A percentile compares a stretch with the other conserved stretches of the same genome.
Conservation (phyloP, 441 rosid species). For the Francoa sonchifolia region DNA sequence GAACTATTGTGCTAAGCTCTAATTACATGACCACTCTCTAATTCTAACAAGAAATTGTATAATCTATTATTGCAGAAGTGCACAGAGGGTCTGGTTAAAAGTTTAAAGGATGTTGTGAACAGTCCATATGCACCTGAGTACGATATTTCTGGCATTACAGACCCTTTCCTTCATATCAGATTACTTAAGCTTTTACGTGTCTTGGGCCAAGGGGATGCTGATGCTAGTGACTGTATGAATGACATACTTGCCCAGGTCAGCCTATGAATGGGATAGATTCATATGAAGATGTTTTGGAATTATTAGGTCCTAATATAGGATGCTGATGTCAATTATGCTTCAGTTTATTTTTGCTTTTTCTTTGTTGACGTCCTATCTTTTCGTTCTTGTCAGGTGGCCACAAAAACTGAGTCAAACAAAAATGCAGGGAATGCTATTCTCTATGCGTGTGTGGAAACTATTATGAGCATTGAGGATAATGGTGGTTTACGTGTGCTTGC, state of each 20-base stretch:
- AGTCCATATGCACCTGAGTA: constrained; percentile 97
- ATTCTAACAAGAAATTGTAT: constrained; percentile 14
- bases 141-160: constrained; percentile 93
- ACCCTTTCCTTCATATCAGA: constrained; percentile 94
- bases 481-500: constrained; percentile 98
- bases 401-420: constrained; percentile 95
- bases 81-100: constrained; percentile 75
- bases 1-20: constrained; percentile 5
- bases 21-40: constrained; percentile 6
- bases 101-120: constrained; percentile 73
- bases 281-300: too few relatives aligned
- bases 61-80: constrained; percentile 50
- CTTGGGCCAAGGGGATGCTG: constrained; percentile 93
- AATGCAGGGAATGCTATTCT: constrained; percentile 98
- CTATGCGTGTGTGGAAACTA: constrained; percentile 94
- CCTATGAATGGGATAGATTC: too few relatives aligned
- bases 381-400: constrained; percentile 49
- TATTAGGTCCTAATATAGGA: too few relatives aligned
- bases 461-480: constrained; percentile 94
- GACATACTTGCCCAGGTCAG: constrained; percentile 98
- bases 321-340: neutral
- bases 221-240: constrained; percentile 91
- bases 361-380: neutral
- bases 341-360: neutral
- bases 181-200: constrained; percentile 75